Evolutionary conservation across 176 grass and related monocot genomes (phyloP), one percentile per base, ranked within the genome.

Genomic region (Dactylis glomerata): DNA sequence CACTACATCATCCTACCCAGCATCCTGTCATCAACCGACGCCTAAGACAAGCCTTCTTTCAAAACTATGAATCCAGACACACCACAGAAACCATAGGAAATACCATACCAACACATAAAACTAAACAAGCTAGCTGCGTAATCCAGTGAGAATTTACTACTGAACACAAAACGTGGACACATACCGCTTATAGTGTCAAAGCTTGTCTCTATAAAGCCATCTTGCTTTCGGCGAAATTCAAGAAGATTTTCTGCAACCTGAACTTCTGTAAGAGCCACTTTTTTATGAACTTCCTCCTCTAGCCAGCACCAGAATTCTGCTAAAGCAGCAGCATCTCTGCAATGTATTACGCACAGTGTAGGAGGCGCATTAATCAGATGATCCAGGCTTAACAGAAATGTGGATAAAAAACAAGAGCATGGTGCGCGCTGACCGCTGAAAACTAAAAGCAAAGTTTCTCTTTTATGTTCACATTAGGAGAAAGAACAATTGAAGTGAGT

Each of bases 141-240:
- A 23, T 72, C 41, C 4, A 40, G 16, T 45, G 14, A 32, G 6
- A 72, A 51, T 82, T 57, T 32, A 49, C 45, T 45, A 68, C 15
- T 51, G 26, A 38, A 20, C 7, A 19, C 3, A 13, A 37, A 62
- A 78, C 2, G 8, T 75, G 40, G 47, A 80, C 83, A 92, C 51
- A 73, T 98, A 98, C 96, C 96, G 77, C 96, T 98, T 65, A 98
- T 98, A 77, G 96, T 98, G 66, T 98, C 92, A 67, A 98, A 98
- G 68, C 96, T 98, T 88, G 91, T 93, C 79, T 95, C 96, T 77
- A 98, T 79, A 77, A 98, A 98, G 20, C 91, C 91, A 59, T 86
- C 87, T 84, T 98, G 96, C 77, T 93, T 95, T 79, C 88, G 81
- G 85, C 96, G 96, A 89, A 98, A 95, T 84, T 90, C 87, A 89